These are phyloP conservation scores for Aspergillus proliferans DNA, from an alignment of 2,329 filamentous ascomycete species.

Conservation along the genomic window DNA sequence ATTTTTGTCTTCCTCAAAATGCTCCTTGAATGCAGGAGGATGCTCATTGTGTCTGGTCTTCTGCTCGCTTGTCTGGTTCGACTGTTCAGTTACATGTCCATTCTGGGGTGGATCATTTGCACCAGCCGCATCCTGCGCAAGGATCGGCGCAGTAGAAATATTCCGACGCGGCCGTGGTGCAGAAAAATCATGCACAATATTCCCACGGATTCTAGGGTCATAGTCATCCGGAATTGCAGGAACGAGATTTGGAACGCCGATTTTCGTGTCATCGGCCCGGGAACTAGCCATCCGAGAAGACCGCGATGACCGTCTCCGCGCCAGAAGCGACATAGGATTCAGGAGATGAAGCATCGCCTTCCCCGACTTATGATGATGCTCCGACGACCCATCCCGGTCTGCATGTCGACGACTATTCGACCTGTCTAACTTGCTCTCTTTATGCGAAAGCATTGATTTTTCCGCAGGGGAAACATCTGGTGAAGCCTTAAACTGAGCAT, in stretches of 20 bases:
- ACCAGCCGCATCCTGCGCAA: conserved; percentile 9
- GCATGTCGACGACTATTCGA: conserved; percentile 15
- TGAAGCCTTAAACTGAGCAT: conserved; percentile 17
- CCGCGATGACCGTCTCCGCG: conserved; percentile 52
- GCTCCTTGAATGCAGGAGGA: conserved; percentile 56
- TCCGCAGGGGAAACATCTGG: conserved; percentile 21
- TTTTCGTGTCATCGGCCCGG: conserved; percentile 46
- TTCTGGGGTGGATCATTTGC: conserved; percentile 11
- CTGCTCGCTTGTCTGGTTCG: conserved; percentile 10
- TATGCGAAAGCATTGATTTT: conserved; percentile 15
- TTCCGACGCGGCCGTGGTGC: conserved; percentile 48
- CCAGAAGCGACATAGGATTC: conserved; percentile 57
- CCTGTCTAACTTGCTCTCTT: conserved; percentile 21
- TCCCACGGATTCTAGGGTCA: conserved; percentile 58
- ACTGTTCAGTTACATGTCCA: conserved; percentile 2
- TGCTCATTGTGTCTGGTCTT: conserved; percentile 38
- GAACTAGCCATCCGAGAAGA: conserved; percentile 47
- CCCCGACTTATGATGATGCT: conserved; percentile 29
- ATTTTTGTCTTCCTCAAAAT: conserved; percentile 50
- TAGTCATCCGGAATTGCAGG: conserved; percentile 55
- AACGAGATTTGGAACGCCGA: conserved; percentile 44
- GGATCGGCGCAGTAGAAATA: conserved; percentile 20
- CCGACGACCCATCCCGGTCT: conserved; percentile 23
- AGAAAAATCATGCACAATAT: conserved; percentile 60
- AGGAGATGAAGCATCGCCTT: conserved; percentile 51